Percentiles rank a stretch among this genome's conserved stretches.
phyloP scores from a whole-genome alignment of 208 protist genomes.

The Trypanosoma caninum region DNA sequence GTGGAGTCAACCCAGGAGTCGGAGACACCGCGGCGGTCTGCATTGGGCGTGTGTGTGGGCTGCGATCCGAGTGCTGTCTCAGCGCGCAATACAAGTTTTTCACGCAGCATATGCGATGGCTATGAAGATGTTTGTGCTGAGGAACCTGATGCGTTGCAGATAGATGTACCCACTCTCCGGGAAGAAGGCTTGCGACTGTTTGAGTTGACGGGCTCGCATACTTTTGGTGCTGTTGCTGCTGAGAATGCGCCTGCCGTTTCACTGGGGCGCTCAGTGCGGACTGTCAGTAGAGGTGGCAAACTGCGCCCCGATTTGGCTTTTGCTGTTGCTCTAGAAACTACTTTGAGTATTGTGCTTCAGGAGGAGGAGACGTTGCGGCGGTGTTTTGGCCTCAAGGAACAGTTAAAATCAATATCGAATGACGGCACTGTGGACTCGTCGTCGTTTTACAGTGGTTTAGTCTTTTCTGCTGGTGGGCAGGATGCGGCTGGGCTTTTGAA shows the following conservation, averaged over 20 bases:
- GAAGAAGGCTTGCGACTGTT: slow-evolving; percentile 53
- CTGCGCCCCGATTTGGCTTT: slow-evolving; percentile 76
- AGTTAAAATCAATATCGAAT: neutral
- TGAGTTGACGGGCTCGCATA: neutral
- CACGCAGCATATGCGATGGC: slow-evolving; percentile 8
- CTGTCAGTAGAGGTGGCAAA: slow-evolving; percentile 30
- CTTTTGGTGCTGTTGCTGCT: neutral
- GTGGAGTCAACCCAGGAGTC: slow-evolving; percentile 8
- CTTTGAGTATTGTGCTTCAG: slow-evolving; percentile 49
- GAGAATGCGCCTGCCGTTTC: slow-evolving; percentile 31
- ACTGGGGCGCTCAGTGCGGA: slow-evolving; percentile 7
- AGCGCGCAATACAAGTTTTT: slow-evolving; percentile 1
- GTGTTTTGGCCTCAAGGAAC: slow-evolving; percentile 68
- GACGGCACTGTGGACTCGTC: neutral
- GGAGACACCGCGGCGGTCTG: slow-evolving; percentile 1
- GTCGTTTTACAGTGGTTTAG: neutral
- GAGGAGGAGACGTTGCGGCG: slow-evolving; percentile 61
- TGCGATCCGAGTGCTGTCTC: neutral
- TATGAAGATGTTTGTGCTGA: slow-evolving; percentile 11
- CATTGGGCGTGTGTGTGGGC: too few species aligned
- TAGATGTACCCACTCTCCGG: slow-evolving; percentile 46
- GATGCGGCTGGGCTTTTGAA: slow-evolving; percentile 30
- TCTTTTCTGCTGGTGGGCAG: neutral
- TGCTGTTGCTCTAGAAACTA: slow-evolving; percentile 71
- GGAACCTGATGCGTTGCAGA: slow-evolving; percentile 30